Conservation (phyloP, 2,329 filamentous ascomycete genomes). For the Dactylellina sp. region DNA sequence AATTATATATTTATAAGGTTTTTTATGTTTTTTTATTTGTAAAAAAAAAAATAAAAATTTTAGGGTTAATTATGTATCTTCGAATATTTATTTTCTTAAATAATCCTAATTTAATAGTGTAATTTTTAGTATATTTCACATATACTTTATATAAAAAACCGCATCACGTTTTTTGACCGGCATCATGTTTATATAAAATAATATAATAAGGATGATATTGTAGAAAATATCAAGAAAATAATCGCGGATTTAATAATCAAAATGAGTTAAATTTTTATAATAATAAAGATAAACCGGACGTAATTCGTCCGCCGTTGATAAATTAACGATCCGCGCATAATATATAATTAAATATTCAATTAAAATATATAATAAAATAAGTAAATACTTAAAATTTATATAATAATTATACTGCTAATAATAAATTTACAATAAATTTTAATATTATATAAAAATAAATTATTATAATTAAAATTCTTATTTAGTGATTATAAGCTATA, state of each 20-base stretch:
- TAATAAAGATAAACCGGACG: constrained; percentile 1
- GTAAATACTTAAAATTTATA: constrained; percentile 24
- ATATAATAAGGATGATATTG: constrained; percentile 8
- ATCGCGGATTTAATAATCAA: constrained; percentile 10
- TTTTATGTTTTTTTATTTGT: too few relatives aligned
- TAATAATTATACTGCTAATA: constrained; percentile 27
- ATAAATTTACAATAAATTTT: constrained; percentile 15
- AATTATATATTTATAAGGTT: too few relatives aligned
- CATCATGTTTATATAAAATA: too few relatives aligned
- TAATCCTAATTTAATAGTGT: too few relatives aligned
- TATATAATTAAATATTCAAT: constrained; percentile 19
- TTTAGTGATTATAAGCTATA: constrained; percentile 3
- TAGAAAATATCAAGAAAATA: constrained; percentile 12
- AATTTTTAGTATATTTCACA: too few relatives aligned
- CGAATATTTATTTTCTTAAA: too few relatives aligned
- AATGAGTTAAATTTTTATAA: constrained; percentile 9
- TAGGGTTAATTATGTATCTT: too few relatives aligned
- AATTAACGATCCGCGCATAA: constrained; percentile 1
- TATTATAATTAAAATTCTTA: constrained; percentile 18
- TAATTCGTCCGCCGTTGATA: not conserved
- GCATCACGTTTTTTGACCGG: too few relatives aligned
- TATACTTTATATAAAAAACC: too few relatives aligned
- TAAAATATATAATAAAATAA: constrained; percentile 14
- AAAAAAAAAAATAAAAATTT: too few relatives aligned
- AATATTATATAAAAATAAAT: constrained; percentile 19